These are phyloP conservation scores for Dittrichia graveolens DNA, from an alignment of 129 eudicot species.

Conservation along the genomic window DNA sequence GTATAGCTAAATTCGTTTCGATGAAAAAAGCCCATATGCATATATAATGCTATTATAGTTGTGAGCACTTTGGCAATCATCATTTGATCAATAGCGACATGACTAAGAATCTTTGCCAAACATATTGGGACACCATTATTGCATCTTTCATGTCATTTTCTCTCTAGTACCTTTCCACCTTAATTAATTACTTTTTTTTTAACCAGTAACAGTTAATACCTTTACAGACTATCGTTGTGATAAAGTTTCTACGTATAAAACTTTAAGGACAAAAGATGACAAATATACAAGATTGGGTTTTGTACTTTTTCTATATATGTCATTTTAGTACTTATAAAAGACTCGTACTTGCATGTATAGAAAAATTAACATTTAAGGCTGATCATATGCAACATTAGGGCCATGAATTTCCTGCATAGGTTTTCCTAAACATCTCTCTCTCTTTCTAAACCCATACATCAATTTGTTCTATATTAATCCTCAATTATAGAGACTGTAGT, in stretches of 20 bases:
- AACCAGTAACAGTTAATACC: not conserved
- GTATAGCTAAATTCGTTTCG: no score
- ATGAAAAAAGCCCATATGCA: no score
- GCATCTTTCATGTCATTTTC: conserved; percentile 35
- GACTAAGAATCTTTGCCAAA: conserved; percentile 43
- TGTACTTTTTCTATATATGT: conserved; percentile 17
- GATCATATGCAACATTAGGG: not conserved
- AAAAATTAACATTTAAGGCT: conserved; percentile 2
- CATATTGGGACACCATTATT: conserved; percentile 50
- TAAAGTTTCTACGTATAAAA: conserved; percentile 12
- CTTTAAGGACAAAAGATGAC: conserved; percentile 14
- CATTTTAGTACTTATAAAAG: conserved; percentile 8
- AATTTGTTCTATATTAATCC: not conserved
- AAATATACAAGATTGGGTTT: not conserved
- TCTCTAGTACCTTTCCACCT: conserved; percentile 27
- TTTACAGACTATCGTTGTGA: conserved; percentile 22
- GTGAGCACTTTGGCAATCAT: conserved; percentile 36
- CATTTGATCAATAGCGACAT: conserved; percentile 36
- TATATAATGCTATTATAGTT: conserved; percentile 34
- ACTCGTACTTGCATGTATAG: conserved; percentile 11
- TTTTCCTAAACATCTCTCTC: not conserved
- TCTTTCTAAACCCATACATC: not conserved
- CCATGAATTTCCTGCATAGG: not conserved
- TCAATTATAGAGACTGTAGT: not conserved
- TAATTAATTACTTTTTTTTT: not conserved